Percentiles rank a stretch among this genome's conserved stretches.
These are phyloP conservation scores for Lagenaria siceraria DNA, from an alignment of 306 rosid genomes.

Conservation along the genomic window DNA sequence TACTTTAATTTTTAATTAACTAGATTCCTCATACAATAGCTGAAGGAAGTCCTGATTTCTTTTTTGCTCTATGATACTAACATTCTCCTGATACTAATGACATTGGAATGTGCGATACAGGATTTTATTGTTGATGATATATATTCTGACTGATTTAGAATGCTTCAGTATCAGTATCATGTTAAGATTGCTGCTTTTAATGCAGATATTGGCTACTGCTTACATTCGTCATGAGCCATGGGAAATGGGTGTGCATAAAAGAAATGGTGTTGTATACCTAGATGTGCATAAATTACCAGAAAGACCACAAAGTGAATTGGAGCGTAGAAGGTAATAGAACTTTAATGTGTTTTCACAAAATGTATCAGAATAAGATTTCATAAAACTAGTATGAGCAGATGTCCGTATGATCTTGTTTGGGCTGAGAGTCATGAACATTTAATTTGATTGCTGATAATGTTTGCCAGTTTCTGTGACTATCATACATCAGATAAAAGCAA, in stretches of 20 bases:
- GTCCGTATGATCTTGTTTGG: background rate
- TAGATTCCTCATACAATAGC: background rate
- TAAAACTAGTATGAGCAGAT: background rate
- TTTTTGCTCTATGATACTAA: background rate
- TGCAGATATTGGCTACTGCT: conserved; percentile 81
- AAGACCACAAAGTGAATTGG: conserved; percentile 74
- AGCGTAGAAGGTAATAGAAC: conserved; percentile 62
- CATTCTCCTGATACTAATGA: background rate
- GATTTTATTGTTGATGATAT: background rate
- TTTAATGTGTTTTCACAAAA: background rate
- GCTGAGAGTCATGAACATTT: background rate
- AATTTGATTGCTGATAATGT: background rate
- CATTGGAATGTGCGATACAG: background rate
- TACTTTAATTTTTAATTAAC: background rate
- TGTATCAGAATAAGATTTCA: background rate
- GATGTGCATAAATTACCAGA: conserved; percentile 93
- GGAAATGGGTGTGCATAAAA: conserved; percentile 99
- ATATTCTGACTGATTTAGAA: background rate
- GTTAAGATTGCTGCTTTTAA: conserved; percentile 8
- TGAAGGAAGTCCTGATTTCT: background rate
- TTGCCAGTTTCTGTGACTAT: background rate
- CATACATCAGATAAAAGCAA: background rate
- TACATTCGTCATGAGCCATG: conserved; percentile 84
- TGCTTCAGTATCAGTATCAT: background rate
- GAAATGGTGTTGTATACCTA: conserved; percentile 92